Percentiles rank a stretch among this genome's conserved stretches.
These are phyloP conservation scores for Thecaphora frezii DNA, from an alignment of 1,284 basidiomycete species.

Conservation along the genomic window DNA sequence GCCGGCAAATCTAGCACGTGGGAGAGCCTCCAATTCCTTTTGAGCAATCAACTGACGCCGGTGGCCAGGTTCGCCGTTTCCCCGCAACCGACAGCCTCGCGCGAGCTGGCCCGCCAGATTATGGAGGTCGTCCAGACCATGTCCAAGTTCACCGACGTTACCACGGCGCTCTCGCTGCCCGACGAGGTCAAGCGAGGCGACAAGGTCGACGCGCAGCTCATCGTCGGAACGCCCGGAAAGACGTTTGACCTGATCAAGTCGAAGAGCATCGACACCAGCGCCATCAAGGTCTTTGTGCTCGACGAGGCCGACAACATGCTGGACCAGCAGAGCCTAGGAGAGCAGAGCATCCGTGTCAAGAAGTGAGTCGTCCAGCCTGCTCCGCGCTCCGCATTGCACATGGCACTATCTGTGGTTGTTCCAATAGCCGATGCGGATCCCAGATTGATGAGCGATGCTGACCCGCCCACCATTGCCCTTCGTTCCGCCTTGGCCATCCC, in stretches of 20 bases:
- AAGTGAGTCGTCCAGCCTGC: slow-evolving; percentile 59
- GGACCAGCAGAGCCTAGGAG: slow-evolving; percentile 91
- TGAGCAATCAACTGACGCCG: too few relatives aligned
- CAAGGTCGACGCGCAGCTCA: slow-evolving; percentile 80
- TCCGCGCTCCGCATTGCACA: too few relatives aligned
- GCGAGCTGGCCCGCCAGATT: slow-evolving; percentile 95
- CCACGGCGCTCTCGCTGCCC: slow-evolving; percentile 92
- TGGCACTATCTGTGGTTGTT: too few relatives aligned
- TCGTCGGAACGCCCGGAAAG: slow-evolving; percentile 96
- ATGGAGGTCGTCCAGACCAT: slow-evolving; percentile 91
- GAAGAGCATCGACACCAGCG: slow-evolving; percentile 66
- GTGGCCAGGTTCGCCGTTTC: too few relatives aligned
- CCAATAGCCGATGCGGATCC: too few relatives aligned
- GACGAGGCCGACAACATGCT: slow-evolving; percentile 99
- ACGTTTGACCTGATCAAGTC: slow-evolving; percentile 74
- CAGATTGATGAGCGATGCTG: too few relatives aligned
- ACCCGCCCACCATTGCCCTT: too few relatives aligned
- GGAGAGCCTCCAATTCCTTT: too few relatives aligned
- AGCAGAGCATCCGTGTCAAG: slow-evolving; percentile 91
- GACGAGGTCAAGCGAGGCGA: slow-evolving; percentile 70
- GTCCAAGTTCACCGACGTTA: slow-evolving; percentile 90
- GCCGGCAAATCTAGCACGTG: too few relatives aligned
- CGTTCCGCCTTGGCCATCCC: too few relatives aligned
- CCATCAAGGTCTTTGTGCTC: slow-evolving; percentile 89
- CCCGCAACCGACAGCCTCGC: slow-evolving; percentile 71